Evolutionary conservation across 208 protist species (phyloP).

Genomic region (Crithidia thermophila): DNA sequence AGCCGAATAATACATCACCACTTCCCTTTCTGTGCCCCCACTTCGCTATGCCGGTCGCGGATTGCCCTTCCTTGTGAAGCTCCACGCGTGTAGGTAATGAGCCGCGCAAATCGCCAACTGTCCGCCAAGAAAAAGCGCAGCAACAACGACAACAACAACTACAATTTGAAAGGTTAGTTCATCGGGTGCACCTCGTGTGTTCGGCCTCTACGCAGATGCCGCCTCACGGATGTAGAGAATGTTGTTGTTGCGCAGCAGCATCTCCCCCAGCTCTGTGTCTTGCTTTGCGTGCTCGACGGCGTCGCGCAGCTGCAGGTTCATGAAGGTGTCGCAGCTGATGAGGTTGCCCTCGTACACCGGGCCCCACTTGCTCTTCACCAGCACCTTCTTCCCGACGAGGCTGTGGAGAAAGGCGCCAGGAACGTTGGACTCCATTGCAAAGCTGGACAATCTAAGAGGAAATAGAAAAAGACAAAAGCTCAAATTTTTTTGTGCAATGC

Average conservation of each 20-base stretch:
- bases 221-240: slow-evolving; percentile 89
- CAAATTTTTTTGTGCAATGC: no score
- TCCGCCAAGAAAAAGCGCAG: no score
- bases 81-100: no score
- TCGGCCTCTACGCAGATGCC: slow-evolving; percentile 21
- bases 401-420: slow-evolving; percentile 93
- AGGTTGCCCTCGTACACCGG: slow-evolving; percentile 97
- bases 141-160: no score
- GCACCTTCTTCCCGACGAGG: slow-evolving; percentile 94
- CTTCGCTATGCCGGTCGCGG: no score
- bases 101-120: no score
- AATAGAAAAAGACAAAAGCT: not conserved
- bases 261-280: slow-evolving; percentile 79
- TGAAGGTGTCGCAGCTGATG: slow-evolving; percentile 96
- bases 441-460: not conserved
- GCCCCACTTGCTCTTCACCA: slow-evolving; percentile 99
- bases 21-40: no score
- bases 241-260: slow-evolving; percentile 91
- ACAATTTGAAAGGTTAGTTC: not conserved
- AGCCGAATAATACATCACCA: no score
- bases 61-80: no score
- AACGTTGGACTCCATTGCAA: slow-evolving; percentile 70
- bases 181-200: not conserved
- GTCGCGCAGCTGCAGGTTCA: slow-evolving; percentile 97
- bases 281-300: slow-evolving; percentile 76